A percentile compares a stretch with the other conserved stretches of the same genome.
phyloP scores from a whole-genome alignment of 257 asterid species.

The Eustoma russellianum region DNA sequence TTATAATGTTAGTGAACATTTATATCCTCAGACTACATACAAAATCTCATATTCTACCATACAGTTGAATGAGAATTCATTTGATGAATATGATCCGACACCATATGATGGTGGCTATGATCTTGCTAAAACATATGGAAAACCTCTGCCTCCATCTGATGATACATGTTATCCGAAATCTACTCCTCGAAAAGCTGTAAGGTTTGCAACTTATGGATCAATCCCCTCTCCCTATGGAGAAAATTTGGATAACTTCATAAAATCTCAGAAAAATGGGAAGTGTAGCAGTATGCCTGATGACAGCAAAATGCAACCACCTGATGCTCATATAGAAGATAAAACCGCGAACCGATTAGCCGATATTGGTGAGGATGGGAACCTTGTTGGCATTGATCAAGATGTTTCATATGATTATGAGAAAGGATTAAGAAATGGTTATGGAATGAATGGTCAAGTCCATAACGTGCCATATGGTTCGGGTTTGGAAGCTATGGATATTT shows the following conservation, averaged over 20 bases:
- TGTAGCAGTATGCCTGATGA: conserved; percentile 9
- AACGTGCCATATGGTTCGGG: conserved; percentile 60
- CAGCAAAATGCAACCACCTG: conserved; percentile 2
- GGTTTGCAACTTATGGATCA: conserved; percentile 18
- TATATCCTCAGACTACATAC: conserved; percentile 25
- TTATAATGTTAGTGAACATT: conserved; percentile 5
- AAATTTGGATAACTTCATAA: conserved; percentile 6
- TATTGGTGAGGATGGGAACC: conserved; percentile 4
- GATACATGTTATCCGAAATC: conserved; percentile 56
- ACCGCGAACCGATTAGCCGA: background rate
- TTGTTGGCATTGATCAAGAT: conserved; percentile 11
- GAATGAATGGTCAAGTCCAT: conserved; percentile 14
- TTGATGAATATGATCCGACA: conserved; percentile 57
- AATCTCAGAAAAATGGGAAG: conserved; percentile 11
- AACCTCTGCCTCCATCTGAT: conserved; percentile 72
- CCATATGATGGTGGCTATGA: conserved; percentile 83
- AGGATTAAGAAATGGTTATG: conserved; percentile 19
- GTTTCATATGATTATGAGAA: conserved; percentile 7
- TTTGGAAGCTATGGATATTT: conserved; percentile 65
- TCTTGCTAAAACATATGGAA: conserved; percentile 45
- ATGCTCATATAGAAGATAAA: conserved; percentile 13
- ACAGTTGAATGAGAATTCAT: conserved; percentile 29
- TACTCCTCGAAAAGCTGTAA: conserved; percentile 7
- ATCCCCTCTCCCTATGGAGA: conserved; percentile 39
- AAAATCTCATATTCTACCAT: conserved; percentile 22